These are phyloP conservation scores for Triangularia verruculosa DNA, from an alignment of 2,329 filamentous ascomycete genomes.

Conservation along the genomic window DNA sequence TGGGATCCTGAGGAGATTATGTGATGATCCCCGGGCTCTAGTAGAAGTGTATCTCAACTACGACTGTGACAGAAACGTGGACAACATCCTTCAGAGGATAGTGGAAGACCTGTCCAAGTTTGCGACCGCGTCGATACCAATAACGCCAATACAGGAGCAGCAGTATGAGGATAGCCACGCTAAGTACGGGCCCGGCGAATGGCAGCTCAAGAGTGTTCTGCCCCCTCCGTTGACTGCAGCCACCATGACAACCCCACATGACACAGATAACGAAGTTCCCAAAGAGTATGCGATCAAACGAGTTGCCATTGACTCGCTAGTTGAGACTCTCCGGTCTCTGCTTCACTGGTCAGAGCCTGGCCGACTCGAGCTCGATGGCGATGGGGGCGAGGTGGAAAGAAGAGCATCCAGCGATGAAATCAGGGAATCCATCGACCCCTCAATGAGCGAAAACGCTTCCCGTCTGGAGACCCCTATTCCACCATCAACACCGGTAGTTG, in stretches of 20 bases:
- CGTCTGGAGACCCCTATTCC: conserved; percentile 57
- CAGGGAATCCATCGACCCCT: conserved; percentile 75
- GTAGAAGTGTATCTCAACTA: conserved; percentile 98
- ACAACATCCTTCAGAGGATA: conserved; percentile 95
- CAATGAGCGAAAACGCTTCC: conserved; percentile 57
- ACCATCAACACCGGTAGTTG: conserved; percentile 66
- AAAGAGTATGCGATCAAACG: conserved; percentile 91
- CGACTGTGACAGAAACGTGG: conserved; percentile 90
- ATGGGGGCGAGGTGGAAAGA: conserved; percentile 48
- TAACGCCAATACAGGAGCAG: conserved; percentile 77
- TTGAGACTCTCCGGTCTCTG: conserved; percentile 83
- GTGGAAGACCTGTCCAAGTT: conserved; percentile 92
- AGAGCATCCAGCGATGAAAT: conserved; percentile 53
- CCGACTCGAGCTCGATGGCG: conserved; percentile 57
- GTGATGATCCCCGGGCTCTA: conserved; percentile 78
- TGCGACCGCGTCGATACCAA: conserved; percentile 71
- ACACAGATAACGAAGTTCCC: conserved; percentile 69
- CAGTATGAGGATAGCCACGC: conserved; percentile 77
- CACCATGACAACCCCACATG: conserved; percentile 61
- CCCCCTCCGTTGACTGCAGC: conserved; percentile 83
- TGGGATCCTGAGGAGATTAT: conserved; percentile 77
- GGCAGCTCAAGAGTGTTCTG: conserved; percentile 81
- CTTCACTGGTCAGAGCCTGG: conserved; percentile 81
- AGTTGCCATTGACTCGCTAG: conserved; percentile 80
- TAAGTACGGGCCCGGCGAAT: conserved; percentile 65